phyloP scores from a whole-genome alignment of 345 rosid genomes.

The Syzygium aromaticum region DNA sequence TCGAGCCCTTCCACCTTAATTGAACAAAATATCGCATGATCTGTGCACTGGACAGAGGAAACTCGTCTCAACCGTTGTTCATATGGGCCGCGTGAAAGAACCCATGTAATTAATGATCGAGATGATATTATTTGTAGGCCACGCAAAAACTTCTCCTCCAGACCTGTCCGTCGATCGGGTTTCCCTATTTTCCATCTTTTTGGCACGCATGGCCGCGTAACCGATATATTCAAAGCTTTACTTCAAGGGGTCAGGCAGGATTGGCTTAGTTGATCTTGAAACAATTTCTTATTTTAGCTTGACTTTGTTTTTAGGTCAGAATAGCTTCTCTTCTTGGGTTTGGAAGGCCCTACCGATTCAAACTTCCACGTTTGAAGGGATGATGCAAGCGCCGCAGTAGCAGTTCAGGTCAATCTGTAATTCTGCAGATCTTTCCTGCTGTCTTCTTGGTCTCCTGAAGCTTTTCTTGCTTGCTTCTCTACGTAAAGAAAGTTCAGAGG shows the following conservation, averaged over 20 bases:
- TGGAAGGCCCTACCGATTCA: not conserved
- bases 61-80: not conserved
- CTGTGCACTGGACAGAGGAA: too few species aligned
- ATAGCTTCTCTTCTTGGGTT: not conserved
- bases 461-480: not conserved
- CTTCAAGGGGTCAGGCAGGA: not conserved
- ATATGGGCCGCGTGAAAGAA: accelerated
- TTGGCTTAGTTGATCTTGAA: not conserved
- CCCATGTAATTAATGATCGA: accelerated
- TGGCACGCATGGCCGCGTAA: accelerated
- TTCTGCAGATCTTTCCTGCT: not conserved
- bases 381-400: not conserved
- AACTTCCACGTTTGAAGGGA: not conserved
- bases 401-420: not conserved
- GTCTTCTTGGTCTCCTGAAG: not conserved
- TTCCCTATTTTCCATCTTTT: not conserved
- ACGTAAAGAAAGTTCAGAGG: not conserved
- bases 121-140: not conserved
- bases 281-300: not conserved
- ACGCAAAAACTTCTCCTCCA: not conserved
- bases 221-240: too few species aligned
- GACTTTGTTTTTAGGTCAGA: not conserved
- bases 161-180: not conserved
- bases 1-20: too few species aligned
- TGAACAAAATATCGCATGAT: too few species aligned